Conservation (phyloP, 2,329 filamentous ascomycete species). For the Fusarium solani-melongenae region DNA sequence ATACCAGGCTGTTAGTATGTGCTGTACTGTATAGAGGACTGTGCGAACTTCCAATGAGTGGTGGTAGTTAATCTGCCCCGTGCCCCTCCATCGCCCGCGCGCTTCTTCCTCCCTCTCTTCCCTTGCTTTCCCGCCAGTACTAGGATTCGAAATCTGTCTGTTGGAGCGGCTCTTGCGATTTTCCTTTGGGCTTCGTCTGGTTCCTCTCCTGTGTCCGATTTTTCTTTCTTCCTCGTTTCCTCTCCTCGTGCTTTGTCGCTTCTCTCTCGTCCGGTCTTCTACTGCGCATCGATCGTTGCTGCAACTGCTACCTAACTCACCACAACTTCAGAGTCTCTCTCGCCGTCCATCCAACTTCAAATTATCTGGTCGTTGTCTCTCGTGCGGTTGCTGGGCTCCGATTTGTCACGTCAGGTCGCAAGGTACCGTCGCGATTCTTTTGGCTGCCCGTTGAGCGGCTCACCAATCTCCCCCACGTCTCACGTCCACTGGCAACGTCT, state of each 20-base stretch:
- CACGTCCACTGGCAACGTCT: slow-evolving; percentile 7
- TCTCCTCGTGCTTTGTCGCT: slow-evolving; percentile 1
- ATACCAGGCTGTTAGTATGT: not conserved
- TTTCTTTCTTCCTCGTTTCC: slow-evolving; percentile 10
- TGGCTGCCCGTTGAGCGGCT: slow-evolving; percentile 9
- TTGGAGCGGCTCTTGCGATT: slow-evolving; percentile 26
- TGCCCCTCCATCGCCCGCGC: slow-evolving; percentile 13
- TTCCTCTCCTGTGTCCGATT: slow-evolving; percentile 25
- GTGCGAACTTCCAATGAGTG: not conserved
- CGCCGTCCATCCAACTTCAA: not conserved
- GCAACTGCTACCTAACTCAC: not conserved
- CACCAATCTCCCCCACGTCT: slow-evolving; percentile 23
- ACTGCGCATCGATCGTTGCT: slow-evolving; percentile 1
- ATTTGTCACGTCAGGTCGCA: slow-evolving; percentile 1
- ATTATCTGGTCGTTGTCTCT: not conserved
- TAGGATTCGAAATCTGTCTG: slow-evolving; percentile 18
- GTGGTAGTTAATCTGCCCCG: slow-evolving; percentile 6
- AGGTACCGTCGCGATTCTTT: slow-evolving; percentile 9
- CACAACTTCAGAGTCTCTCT: slow-evolving; percentile 2
- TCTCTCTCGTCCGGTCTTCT: not conserved
- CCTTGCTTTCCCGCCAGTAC: slow-evolving; percentile 8
- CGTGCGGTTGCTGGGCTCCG: slow-evolving; percentile 3
- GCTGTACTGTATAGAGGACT: slow-evolving; percentile 22
- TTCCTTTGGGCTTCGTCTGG: slow-evolving; percentile 28
- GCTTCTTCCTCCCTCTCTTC: slow-evolving; percentile 8